These are phyloP conservation scores for Neurospora tetraspora DNA, from an alignment of 495 filamentous ascomycete genomes.

Conservation along the genomic window DNA sequence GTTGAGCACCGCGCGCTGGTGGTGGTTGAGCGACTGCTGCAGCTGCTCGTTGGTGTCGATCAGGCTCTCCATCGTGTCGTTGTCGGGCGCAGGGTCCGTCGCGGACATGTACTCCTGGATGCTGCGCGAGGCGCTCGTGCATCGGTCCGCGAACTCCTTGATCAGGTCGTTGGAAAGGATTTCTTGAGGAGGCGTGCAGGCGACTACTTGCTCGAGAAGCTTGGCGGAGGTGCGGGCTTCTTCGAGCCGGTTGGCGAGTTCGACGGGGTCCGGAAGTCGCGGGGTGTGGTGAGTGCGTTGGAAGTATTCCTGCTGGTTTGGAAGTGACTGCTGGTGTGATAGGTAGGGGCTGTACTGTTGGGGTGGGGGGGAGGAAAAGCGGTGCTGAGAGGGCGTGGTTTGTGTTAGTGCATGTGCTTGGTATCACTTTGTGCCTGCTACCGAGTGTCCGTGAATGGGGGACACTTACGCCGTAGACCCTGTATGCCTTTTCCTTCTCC, in stretches of 20 bases:
- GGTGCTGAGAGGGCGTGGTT: not conserved
- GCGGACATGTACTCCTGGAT: constrained; percentile 77
- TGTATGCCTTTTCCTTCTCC: constrained; percentile 58
- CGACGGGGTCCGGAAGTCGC: constrained; percentile 61
- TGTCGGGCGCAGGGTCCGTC: constrained; percentile 71
- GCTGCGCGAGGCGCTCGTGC: constrained; percentile 62
- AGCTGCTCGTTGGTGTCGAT: constrained; percentile 94
- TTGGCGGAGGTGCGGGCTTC: constrained; percentile 86
- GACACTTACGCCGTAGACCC: constrained; percentile 29
- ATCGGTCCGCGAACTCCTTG: constrained; percentile 85
- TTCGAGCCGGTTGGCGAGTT: constrained; percentile 74
- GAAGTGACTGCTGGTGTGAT: not conserved
- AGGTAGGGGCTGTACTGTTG: not conserved
- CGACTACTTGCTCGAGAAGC: constrained; percentile 79
- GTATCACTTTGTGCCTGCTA: not conserved
- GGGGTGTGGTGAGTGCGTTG: constrained; percentile 29
- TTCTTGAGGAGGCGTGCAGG: constrained; percentile 68
- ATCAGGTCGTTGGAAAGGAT: constrained; percentile 74
- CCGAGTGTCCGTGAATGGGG: not conserved
- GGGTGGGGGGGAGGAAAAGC: not conserved
- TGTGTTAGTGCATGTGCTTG: not conserved
- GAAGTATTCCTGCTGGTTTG: constrained; percentile 31
- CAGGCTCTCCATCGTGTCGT: constrained; percentile 78
- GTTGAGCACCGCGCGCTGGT: constrained; percentile 70
- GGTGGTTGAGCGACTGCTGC: constrained; percentile 61